Base-by-base conservation (phyloP, 1,284 basidiomycete species). In the Leccinum griseonigrum region DNA sequence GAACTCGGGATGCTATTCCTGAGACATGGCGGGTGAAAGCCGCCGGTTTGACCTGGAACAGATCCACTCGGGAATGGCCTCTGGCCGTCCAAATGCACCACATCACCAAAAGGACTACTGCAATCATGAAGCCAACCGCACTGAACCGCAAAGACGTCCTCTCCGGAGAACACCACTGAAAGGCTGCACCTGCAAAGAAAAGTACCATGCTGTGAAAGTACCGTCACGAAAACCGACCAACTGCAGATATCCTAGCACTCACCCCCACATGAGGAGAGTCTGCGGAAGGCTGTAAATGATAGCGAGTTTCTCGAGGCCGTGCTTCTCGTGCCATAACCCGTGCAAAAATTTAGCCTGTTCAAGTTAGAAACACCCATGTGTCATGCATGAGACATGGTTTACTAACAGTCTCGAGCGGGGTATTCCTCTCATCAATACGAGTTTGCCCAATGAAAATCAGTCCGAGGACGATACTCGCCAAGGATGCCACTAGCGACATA, bases 211-310 rank as follows among this genome's bases (percentile, higher is more conserved):
- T 6, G 74, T 76, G 14, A 29, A 40, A 26, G 1, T 14, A 10
- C 10, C 9, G 5, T 73, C n/a, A 64, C 29, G 9, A 10, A 28
- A 38, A 29, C 2, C 0, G 5, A 18, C 43, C 13, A 4, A 3
- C 10, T 11, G 26, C n/a, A 28, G 43, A 40, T 16, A 9, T 7
- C 18, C 4, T 16, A n/a, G n/a, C 5, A 71, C 78, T 67, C 56
- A 79, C 78, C 71, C 74, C 78, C 78, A 79, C 67, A 79, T 69
- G 5, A 79, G 67, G n/a, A 78, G 69, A 3, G 70, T 72, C 58
- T 75, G 73, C 0, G 78, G 78, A 1, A 80, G 60, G 59, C 75
- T 74, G 58, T 77, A 78, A 28, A 75, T 54, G 8, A 79, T 71
- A 8, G 78, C 78, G 10, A 80, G 66, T 2, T 51, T 73, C 65